Evolutionary conservation across 1,284 basidiomycete genomes (phyloP).

Genomic region (Boletellus deceptivus): DNA sequence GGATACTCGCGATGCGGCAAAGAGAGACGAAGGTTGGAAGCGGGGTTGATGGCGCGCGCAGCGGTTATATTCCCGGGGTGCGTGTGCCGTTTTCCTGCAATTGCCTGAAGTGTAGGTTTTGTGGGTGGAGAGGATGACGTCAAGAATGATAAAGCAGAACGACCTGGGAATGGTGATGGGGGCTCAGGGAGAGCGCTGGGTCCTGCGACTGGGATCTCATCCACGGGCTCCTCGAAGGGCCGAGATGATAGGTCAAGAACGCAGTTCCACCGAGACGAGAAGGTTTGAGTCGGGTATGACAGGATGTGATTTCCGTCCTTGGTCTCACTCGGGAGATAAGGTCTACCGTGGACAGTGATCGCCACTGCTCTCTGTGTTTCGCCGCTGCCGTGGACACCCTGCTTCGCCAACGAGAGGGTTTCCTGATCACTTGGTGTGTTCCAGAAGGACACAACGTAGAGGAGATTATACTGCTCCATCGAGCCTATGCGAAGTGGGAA

Average conservation of each 20-base stretch:
- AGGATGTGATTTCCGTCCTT: conserved; percentile 19
- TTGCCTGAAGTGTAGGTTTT: conserved; percentile 33
- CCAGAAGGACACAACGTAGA: conserved; percentile 80
- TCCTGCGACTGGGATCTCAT: conserved; percentile 27
- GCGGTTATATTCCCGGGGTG: conserved; percentile 38
- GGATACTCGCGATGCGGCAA: conserved; percentile 32
- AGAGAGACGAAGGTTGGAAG: conserved; percentile 33
- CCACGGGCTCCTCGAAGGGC: conserved; percentile 24
- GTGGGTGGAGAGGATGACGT: conserved; percentile 19
- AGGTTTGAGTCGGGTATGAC: conserved; percentile 65
- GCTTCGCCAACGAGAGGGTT: conserved; percentile 39
- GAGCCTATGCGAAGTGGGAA: conserved; percentile 73
- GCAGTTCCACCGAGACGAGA: conserved; percentile 86
- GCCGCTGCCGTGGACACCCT: conserved; percentile 14
- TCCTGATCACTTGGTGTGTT: conserved; percentile 61
- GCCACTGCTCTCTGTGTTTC: conserved; percentile 74
- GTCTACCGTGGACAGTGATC: conserved; percentile 75
- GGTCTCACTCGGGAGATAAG: conserved; percentile 39
- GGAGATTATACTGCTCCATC: conserved; percentile 80
- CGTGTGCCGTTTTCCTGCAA: conserved; percentile 62
- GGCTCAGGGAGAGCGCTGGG: conserved; percentile 65
- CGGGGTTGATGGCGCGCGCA: conserved; percentile 40
- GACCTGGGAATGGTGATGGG: conserved; percentile 67
- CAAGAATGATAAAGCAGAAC: conserved; percentile 25
- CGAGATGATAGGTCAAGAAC: conserved; percentile 70